These are phyloP conservation scores for Podila minutissima DNA, from an alignment of 192 early-diverging fungal species.

Conservation along the genomic window DNA sequence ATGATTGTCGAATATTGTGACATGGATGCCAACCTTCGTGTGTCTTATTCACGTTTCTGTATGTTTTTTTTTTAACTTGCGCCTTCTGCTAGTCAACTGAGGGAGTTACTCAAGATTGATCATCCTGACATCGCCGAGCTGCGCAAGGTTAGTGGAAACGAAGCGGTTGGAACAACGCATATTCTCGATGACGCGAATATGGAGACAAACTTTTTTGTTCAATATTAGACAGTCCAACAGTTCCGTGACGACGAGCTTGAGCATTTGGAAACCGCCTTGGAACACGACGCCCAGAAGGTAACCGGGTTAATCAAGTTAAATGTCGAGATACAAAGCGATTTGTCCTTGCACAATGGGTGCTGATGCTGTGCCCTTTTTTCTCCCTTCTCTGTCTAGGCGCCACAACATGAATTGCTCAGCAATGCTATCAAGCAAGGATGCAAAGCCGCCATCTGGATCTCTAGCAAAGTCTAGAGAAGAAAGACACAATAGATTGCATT, in stretches of 20 bases:
- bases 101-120: constrained; percentile 81
- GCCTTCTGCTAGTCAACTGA: constrained; percentile 68
- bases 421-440: constrained; percentile 88
- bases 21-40: background rate
- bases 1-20: background rate
- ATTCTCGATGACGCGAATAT: background rate
- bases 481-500: background rate
- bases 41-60: background rate
- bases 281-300: constrained; percentile 82
- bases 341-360: too few species aligned
- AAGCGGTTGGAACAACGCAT: too few species aligned
- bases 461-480: constrained; percentile 73
- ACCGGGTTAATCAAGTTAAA: background rate
- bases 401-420: constrained; percentile 76
- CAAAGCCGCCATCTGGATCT: constrained; percentile 92
- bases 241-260: constrained; percentile 97
- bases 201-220: background rate
- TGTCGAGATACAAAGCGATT: too few species aligned
- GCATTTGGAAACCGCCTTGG: constrained; percentile 90
- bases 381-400: constrained; percentile 64
- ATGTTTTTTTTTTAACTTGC: background rate
- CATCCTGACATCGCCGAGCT: constrained; percentile 69
- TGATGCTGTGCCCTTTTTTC: background rate
- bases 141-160: constrained; percentile 54
- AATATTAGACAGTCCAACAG: constrained; percentile 74